phyloP scores from a whole-genome alignment of 495 filamentous ascomycete species.

The Collariella sp. region DNA sequence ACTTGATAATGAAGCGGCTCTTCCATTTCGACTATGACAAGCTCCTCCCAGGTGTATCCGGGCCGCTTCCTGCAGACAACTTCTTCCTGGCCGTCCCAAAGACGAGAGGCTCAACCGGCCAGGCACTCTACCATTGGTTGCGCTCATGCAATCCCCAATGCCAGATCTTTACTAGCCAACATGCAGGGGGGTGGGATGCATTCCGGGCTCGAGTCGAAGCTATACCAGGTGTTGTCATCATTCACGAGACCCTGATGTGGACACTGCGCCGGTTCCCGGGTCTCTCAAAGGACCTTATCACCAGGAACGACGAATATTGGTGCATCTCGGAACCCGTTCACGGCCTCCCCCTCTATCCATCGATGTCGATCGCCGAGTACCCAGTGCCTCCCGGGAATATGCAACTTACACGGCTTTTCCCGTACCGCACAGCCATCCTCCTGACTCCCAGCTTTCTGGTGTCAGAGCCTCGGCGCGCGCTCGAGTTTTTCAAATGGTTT shows the following conservation, averaged over 20 bases:
- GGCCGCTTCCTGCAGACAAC: background rate
- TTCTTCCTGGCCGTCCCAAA: conserved; percentile 29
- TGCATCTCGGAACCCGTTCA: conserved; percentile 24
- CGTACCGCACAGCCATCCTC: conserved; percentile 47
- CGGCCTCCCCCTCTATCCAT: conserved; percentile 17
- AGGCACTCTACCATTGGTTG: conserved; percentile 24
- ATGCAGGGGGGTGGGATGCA: conserved; percentile 23
- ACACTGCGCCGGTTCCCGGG: conserved; percentile 23
- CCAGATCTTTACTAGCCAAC: conserved; percentile 18
- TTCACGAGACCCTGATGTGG: conserved; percentile 28
- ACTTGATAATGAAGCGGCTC: conserved; percentile 18
- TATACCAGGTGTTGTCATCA: conserved; percentile 24
- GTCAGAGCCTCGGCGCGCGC: conserved; percentile 41
- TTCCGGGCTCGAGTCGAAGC: conserved; percentile 13
- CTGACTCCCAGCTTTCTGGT: conserved; percentile 56
- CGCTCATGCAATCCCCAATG: conserved; percentile 20
- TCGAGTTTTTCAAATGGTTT: conserved; percentile 54
- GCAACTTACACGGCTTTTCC: conserved; percentile 47
- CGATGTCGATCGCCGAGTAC: conserved; percentile 4
- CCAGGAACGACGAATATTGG: conserved; percentile 23
- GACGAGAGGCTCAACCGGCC: conserved; percentile 1
- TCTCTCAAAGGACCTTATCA: conserved; percentile 13
- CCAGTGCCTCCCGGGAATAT: conserved; percentile 19
- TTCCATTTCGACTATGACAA: conserved; percentile 20
- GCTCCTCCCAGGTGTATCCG: conserved; percentile 17